Evolutionary conservation across 2,329 filamentous ascomycete species (phyloP), one percentile per base, ranked within the genome.

Genomic region (Lasiodiplodia sp.): DNA sequence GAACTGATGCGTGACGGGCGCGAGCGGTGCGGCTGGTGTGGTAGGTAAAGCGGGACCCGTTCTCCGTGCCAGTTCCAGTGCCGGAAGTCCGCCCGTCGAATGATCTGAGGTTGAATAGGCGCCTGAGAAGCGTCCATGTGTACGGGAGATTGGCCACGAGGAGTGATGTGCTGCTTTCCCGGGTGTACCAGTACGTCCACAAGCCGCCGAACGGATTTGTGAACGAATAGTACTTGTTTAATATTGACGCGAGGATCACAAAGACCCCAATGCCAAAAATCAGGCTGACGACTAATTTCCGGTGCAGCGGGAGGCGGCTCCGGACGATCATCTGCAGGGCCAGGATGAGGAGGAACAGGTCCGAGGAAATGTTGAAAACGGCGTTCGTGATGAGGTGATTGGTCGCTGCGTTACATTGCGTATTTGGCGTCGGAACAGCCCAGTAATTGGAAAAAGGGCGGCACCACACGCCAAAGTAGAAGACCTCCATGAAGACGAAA

Each of bases 101-200:
- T 4, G 75, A 73, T 31, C 74, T 73, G 2, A 80, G 69, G 38
- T 78, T 75, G 77, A 86, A 86, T 23, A 85, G 72, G 64, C 85
- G 82, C 18, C 83, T 79, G 8, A 86, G 73, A 2, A 86, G 78
- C 1, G 84, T 84, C 84, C 84, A 86, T 14, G 84, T 80, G 52
- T 84, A 82, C 0, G 84, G 84, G 1, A 86, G 74, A 68, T 86
- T 86, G 69, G 84, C 85, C 21, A 86, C 84, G 1, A 85, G 81
- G 51, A 88, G 79, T n/a, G 86, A 84, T 0, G 86, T 86, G 44
- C 82, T 84, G 23, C 83, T 81, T 71, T 88, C 87, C 25, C 85
- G 82, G 5, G 86, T 82, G 71, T 88, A 84, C 82, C 82, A 84
- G 25, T 78, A 76, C 62, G 72, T 81, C 82, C 79, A 84, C 79